Evolutionary conservation across 352 stramenopile species (phyloP).

Genomic region (Phytopythium litorale): DNA sequence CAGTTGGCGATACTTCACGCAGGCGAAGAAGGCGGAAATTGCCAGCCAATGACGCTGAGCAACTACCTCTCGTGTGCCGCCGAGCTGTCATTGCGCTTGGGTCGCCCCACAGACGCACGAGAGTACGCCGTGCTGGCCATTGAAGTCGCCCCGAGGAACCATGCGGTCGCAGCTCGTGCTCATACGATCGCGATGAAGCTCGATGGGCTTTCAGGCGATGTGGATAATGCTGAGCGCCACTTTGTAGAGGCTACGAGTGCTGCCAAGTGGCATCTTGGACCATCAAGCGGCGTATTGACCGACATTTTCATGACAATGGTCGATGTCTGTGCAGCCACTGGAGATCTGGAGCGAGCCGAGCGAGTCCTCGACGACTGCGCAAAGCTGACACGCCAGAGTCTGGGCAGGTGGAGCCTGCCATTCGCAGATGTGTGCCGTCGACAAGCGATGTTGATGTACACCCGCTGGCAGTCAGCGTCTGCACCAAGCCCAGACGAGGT

Average conservation of each 20-base stretch:
- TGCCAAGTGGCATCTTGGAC: conserved; percentile 41
- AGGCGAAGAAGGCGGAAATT: not conserved
- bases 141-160: conserved; percentile 25
- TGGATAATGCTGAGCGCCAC: conserved; percentile 11
- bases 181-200: conserved; percentile 35
- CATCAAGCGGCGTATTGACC: conserved; percentile 28
- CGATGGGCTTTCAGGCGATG: conserved; percentile 15
- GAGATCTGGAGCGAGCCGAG: conserved; percentile 23
- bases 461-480: not conserved
- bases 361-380: conserved; percentile 21
- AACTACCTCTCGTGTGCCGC: conserved; percentile 36
- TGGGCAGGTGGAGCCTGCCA: conserved; percentile 36
- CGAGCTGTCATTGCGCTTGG: conserved; percentile 28
- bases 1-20: conserved; percentile 36
- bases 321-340: conserved; percentile 23
- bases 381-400: conserved; percentile 31
- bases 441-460: conserved; percentile 33
- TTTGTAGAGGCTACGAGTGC: conserved; percentile 30
- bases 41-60: conserved; percentile 15
- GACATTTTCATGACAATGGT: conserved; percentile 47
- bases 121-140: conserved; percentile 26
- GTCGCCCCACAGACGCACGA: not conserved
- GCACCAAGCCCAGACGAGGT: conserved; percentile 19
- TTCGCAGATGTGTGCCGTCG: conserved; percentile 45
- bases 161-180: conserved; percentile 20